Evolutionary conservation across 2,329 filamentous ascomycete species (phyloP), one percentile per base, ranked within the genome.

Genomic region (Aspergillus sp.): DNA sequence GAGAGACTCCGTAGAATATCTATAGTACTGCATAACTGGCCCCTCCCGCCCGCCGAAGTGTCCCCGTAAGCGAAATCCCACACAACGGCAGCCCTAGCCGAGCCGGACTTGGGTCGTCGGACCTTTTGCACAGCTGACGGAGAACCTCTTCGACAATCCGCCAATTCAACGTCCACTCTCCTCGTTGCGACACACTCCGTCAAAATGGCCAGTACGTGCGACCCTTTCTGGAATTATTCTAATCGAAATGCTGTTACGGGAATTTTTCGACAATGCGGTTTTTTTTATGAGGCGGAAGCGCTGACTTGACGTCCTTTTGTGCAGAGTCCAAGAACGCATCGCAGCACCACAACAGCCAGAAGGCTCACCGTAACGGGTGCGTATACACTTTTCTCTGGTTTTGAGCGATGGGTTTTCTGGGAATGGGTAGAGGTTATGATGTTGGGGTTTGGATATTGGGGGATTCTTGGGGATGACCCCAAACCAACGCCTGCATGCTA

Each of bases 271-370:
- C 23, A 44, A 44, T 44, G 25, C 25, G 32, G 22, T 33, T 22
- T 22, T 22, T 22, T 20, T 19, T n/a, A n/a, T n/a, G 30, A 19
- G 15, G n/a, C 19, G 48, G 41, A 55, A 47, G 57, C 48, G 50
- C 63, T 67, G 56, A 67, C 58, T 47, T 55, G 44, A 30, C 5
- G 12, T 48, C 20, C 20, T 22, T 46, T 53, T 51, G 32, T 51
- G 50, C 73, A 96, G 90, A 97, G 84, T 97, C 93, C 70, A 97
- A 97, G 90, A 97, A 97, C 86, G 94, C 89, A 80, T 96, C 91
- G 70, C 91, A 97, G 83, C 90, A 96, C 81, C 96, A 96, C 80
- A 87, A 93, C 85, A 84, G 83, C 75, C 87, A 87, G 82, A 98
- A 98, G 88, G 90, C 90, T 79, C 93, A 98, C 86, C 85, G 86